A percentile compares a stretch with the other conserved stretches of the same genome.
phyloP scores from a whole-genome alignment of 78 protist genomes.

The Dictyostelium purpureum region DNA sequence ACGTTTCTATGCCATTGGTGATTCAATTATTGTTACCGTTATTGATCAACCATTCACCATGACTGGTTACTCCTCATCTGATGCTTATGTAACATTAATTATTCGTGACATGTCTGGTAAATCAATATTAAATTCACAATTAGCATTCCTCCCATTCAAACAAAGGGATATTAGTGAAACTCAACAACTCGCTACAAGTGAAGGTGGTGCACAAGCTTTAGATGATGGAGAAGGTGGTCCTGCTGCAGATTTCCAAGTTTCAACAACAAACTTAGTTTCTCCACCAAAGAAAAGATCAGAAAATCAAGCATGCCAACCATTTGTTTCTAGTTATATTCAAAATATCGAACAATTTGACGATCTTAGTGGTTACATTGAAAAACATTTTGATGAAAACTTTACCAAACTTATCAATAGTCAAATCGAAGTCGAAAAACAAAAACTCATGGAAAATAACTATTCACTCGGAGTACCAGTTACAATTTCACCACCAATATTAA shows the following conservation, averaged over 20 bases:
- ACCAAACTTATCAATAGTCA: not conserved
- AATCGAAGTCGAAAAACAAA: not conserved
- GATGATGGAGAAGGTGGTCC: not conserved
- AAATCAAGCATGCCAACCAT: not conserved
- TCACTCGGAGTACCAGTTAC: not conserved
- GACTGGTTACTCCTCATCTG: not conserved
- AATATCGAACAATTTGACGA: constrained; percentile 42
- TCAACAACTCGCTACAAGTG: not conserved
- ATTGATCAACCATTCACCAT: constrained; percentile 58
- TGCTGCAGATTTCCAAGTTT: not conserved
- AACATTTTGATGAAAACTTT: constrained; percentile 14
- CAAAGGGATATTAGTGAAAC: not conserved
- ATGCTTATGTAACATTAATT: constrained; percentile 14
- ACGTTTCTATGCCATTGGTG: constrained; percentile 57
- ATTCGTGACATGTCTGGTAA: constrained; percentile 70
- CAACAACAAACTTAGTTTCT: not conserved
- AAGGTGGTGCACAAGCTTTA: not conserved
- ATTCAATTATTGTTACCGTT: constrained; percentile 13
- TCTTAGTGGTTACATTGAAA: not conserved
- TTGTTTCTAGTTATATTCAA: not conserved
- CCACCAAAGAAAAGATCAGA: not conserved
- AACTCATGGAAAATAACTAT: not conserved
- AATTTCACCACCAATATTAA: not conserved
- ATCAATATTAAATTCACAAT: constrained; percentile 42
- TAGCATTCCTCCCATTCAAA: constrained; percentile 24